A percentile compares a stretch with the other conserved stretches of the same genome.
These are phyloP conservation scores for Pythium rhizo-oryzae DNA, from an alignment of 352 stramenopile genomes.

Conservation along the genomic window DNA sequence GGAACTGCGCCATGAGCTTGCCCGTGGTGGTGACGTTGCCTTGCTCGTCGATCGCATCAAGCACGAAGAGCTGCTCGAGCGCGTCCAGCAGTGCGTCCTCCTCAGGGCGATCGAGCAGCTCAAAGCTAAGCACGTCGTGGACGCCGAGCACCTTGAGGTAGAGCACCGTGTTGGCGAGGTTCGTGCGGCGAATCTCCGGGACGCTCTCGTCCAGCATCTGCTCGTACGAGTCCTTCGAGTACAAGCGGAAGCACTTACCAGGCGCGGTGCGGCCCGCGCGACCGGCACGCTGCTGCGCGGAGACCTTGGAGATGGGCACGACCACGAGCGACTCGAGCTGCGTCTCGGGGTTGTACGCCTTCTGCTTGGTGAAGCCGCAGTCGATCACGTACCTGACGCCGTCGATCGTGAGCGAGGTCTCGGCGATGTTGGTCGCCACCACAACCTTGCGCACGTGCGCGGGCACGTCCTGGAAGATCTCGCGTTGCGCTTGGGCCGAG, in stretches of 20 bases:
- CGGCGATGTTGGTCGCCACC: constrained; percentile 99
- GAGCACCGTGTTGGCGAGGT: constrained; percentile 95
- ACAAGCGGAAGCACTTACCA: constrained; percentile 97
- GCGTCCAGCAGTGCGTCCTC: constrained; percentile 75
- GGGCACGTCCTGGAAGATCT: constrained; percentile 99
- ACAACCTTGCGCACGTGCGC: constrained; percentile 94
- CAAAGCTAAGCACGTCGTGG: constrained; percentile 69
- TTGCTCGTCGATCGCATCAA: constrained; percentile 58
- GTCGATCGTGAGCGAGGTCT: constrained; percentile 99
- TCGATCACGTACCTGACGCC: constrained; percentile 99
- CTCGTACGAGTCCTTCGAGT: constrained; percentile 98
- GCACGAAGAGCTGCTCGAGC: constrained; percentile 70
- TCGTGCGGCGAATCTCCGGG: constrained; percentile 97
- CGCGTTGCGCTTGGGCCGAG: constrained; percentile 96
- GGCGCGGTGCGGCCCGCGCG: constrained; percentile 91
- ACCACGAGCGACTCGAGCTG: constrained; percentile 99
- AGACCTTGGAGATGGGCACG: constrained; percentile 97
- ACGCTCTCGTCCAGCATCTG: constrained; percentile 97
- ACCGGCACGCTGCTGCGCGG: constrained; percentile 92
- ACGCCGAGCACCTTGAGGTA: constrained; percentile 78
- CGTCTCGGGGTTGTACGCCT: constrained; percentile 98
- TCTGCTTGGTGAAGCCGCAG: constrained; percentile 99
- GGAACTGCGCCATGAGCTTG: constrained; percentile 83
- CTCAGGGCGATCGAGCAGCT: constrained; percentile 69
- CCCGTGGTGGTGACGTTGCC: constrained; percentile 66